Conservation (phyloP, 176 grass and related monocot species). For the Zizania latifolia region DNA sequence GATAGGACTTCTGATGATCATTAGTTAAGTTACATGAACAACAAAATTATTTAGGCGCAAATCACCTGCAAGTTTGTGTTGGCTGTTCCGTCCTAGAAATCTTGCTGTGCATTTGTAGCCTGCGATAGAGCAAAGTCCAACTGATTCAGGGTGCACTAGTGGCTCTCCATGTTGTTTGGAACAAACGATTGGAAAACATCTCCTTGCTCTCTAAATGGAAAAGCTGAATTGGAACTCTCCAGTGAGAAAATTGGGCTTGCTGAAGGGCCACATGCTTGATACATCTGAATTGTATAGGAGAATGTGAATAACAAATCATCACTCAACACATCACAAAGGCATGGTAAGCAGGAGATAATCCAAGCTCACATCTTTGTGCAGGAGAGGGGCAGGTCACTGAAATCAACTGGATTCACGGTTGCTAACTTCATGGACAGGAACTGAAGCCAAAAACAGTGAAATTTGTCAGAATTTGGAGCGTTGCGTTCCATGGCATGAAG, state of each 20-base stretch:
- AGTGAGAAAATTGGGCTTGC: slow-evolving; percentile 58
- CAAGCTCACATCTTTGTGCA: slow-evolving; percentile 73
- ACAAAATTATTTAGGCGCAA: neutral
- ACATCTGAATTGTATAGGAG: slow-evolving; percentile 48
- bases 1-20: neutral
- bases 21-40: neutral
- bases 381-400: slow-evolving; percentile 60
- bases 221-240: slow-evolving; percentile 50
- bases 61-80: slow-evolving; percentile 70
- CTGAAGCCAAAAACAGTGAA: slow-evolving; percentile 31
- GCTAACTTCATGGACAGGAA: slow-evolving; percentile 99
- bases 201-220: slow-evolving; percentile 41
- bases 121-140: slow-evolving; percentile 47
- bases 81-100: slow-evolving; percentile 44
- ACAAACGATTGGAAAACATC: slow-evolving; percentile 38
- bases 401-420: slow-evolving; percentile 87
- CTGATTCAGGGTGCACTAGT: slow-evolving; percentile 42
- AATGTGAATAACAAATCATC: neutral
- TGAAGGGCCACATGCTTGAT: slow-evolving; percentile 46
- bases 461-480: slow-evolving; percentile 24
- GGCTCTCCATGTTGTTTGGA: slow-evolving; percentile 25
- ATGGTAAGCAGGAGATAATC: neutral
- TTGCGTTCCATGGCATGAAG: neutral
- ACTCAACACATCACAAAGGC: neutral
- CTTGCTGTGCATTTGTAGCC: slow-evolving; percentile 16